Conservation (phyloP, 2,329 filamentous ascomycete genomes). For the Thelonectria rubi region DNA sequence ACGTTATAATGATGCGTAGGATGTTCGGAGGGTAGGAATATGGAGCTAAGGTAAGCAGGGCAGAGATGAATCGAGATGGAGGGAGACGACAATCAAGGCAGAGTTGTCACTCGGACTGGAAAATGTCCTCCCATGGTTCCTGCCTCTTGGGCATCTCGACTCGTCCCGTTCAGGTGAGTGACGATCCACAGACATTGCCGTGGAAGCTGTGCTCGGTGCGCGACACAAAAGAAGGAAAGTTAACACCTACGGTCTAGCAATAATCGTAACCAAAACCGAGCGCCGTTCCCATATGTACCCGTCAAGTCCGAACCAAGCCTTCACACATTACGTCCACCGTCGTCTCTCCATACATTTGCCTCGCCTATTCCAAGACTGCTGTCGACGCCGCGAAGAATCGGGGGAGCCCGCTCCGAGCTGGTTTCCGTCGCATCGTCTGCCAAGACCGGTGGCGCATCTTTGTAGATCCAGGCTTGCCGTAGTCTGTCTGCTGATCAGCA, state of each 20-base stretch:
- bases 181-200: background rate
- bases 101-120: background rate
- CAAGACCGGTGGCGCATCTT: slow-evolving; percentile 59
- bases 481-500: slow-evolving; percentile 56
- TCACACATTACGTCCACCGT: slow-evolving; percentile 37
- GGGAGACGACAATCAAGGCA: background rate
- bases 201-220: background rate
- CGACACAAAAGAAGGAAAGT: background rate
- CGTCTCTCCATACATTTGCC: slow-evolving; percentile 51
- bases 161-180: slow-evolving; percentile 1
- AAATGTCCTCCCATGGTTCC: slow-evolving; percentile 10
- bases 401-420: slow-evolving; percentile 37
- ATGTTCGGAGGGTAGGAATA: slow-evolving; percentile 5
- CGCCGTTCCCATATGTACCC: slow-evolving; percentile 22
- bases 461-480: slow-evolving; percentile 75
- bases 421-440: slow-evolving; percentile 41
- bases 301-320: slow-evolving; percentile 10
- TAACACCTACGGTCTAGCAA: slow-evolving; percentile 26
- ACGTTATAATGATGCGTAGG: slow-evolving; percentile 4
- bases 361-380: slow-evolving; percentile 52
- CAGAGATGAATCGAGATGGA: background rate
- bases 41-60: background rate
- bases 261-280: slow-evolving; percentile 21
- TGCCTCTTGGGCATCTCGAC: background rate
- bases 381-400: slow-evolving; percentile 48